Evolutionary conservation across 108 stramenopile genomes (phyloP).

Genomic region (Ochromonas danica): DNA sequence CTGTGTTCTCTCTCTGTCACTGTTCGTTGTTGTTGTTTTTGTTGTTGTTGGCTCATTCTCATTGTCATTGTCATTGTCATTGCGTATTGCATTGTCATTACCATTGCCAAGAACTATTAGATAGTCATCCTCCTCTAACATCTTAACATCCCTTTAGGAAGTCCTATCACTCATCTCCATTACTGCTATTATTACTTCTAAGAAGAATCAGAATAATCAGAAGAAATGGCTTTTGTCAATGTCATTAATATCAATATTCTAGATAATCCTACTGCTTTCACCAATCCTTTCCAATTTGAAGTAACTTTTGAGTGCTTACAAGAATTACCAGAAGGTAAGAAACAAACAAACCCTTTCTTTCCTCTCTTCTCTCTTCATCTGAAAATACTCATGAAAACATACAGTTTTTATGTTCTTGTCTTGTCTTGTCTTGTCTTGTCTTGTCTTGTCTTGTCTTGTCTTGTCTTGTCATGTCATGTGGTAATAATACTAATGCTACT

Average conservation of each 20-base stretch:
- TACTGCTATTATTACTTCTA: too few relatives aligned
- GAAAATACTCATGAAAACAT: conserved; percentile 21
- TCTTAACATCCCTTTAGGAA: too few relatives aligned
- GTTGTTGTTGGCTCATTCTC: too few relatives aligned
- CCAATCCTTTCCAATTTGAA: conserved; percentile 94
- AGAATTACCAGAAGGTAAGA: conserved; percentile 64
- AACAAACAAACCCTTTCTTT: not conserved
- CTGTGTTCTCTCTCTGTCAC: too few relatives aligned
- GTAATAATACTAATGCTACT: not conserved
- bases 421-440: not conserved
- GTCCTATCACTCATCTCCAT: too few relatives aligned
- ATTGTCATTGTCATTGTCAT: too few relatives aligned
- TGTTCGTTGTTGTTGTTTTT: too few relatives aligned
- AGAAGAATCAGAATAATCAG: too few relatives aligned
- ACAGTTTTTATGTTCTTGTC: conserved; percentile 2
- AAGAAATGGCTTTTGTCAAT: conserved; percentile 48
- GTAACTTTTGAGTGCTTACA: conserved; percentile 96
- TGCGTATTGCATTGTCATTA: too few relatives aligned
- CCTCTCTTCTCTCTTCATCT: conserved; percentile 43
- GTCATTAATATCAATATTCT: conserved; percentile 71
- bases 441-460: not conserved
- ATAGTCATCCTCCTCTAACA: too few relatives aligned
- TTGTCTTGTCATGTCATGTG: not conserved
- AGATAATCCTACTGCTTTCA: conserved; percentile 87
- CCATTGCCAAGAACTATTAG: too few relatives aligned